Conservation (phyloP, 2,329 filamentous ascomycete species). For the Nemania abortiva region DNA sequence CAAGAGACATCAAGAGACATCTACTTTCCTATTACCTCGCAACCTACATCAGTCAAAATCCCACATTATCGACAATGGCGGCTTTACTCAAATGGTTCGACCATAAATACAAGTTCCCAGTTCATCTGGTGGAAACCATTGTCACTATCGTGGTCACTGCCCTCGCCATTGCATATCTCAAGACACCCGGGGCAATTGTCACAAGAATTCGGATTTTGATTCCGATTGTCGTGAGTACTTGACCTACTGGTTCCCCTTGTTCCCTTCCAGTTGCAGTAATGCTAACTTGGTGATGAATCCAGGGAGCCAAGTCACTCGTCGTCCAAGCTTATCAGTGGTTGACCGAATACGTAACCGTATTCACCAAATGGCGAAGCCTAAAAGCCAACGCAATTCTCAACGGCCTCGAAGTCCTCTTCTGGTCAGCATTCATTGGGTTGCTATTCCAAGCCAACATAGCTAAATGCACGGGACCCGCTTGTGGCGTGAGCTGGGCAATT, state of each 20-base stretch:
- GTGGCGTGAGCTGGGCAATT: conserved; percentile 1
- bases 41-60: not conserved
- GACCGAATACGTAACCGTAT: not conserved
- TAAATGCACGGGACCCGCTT: not conserved
- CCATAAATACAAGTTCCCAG: not conserved
- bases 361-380: not conserved
- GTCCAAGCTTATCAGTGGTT: conserved; percentile 9
- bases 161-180: conserved; percentile 3
- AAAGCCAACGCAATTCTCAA: conserved; percentile 14
- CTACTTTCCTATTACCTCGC: not conserved
- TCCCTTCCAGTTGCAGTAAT: not conserved
- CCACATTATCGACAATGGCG: not conserved
- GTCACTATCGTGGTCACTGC: not conserved
- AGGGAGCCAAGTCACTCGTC: conserved; percentile 9
- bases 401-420: conserved; percentile 7
- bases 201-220: conserved; percentile 6
- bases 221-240: conserved; percentile 1
- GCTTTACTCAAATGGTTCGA: not conserved
- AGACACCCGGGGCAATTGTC: not conserved
- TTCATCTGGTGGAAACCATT: not conserved
- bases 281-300: not conserved
- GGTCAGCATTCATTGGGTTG: conserved; percentile 2
- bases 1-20: too few relatives aligned
- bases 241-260: too few relatives aligned
- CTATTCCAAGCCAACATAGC: not conserved